A percentile compares a stretch with the other conserved stretches of the same genome.
Evolutionary conservation across 2,329 filamentous ascomycete genomes (phyloP).

Genomic region (Dactylellina sp.): DNA sequence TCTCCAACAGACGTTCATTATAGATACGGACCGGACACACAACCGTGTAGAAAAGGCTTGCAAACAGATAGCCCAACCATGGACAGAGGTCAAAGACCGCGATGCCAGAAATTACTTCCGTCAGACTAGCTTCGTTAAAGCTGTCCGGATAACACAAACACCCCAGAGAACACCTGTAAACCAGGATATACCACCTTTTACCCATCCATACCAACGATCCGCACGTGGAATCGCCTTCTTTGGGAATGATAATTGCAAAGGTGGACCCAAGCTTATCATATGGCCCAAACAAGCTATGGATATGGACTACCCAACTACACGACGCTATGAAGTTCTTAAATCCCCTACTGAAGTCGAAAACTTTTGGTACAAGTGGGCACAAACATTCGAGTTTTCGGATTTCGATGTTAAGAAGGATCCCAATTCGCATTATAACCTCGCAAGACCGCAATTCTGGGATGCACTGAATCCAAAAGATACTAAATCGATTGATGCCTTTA

Average conservation of each 20-base stretch:
- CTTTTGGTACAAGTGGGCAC: slow-evolving; percentile 38
- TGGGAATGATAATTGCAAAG: slow-evolving; percentile 37
- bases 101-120: slow-evolving; percentile 39
- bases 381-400: slow-evolving; percentile 50
- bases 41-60: slow-evolving; percentile 51
- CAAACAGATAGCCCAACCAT: slow-evolving; percentile 45
- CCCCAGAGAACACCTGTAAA: slow-evolving; percentile 25
- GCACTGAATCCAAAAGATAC: slow-evolving; percentile 3
- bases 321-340: slow-evolving; percentile 30
- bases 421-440: slow-evolving; percentile 45
- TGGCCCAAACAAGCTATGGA: slow-evolving; percentile 49
- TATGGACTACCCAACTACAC: slow-evolving; percentile 34
- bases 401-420: slow-evolving; percentile 53
- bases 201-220: slow-evolving; percentile 38
- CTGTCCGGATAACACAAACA: slow-evolving; percentile 48
- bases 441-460: slow-evolving; percentile 27
- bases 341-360: slow-evolving; percentile 30
- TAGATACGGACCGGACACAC: slow-evolving; percentile 44
- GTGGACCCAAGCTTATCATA: slow-evolving; percentile 42
- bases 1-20: slow-evolving; percentile 32
- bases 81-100: slow-evolving; percentile 36
- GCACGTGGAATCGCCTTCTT: slow-evolving; percentile 51
- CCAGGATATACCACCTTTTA: slow-evolving; percentile 29
- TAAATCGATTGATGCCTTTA: background rate
- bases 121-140: slow-evolving; percentile 38